phyloP scores from a whole-genome alignment of 371 early-diverging fungal species.

The Apophysomyces elegans region DNA sequence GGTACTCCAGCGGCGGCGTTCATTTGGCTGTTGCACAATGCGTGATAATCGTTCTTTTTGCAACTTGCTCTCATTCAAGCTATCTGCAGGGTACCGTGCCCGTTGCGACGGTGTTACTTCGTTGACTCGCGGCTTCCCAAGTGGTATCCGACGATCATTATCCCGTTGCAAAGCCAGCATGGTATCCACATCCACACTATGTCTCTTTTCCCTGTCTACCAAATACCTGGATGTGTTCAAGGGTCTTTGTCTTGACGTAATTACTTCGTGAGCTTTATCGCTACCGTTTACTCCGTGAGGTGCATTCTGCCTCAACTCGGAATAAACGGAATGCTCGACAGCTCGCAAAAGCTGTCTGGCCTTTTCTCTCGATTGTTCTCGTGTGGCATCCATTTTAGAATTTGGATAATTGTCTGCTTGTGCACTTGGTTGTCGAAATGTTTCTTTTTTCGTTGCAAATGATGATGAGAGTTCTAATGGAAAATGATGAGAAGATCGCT shows the following conservation, averaged over 20 bases:
- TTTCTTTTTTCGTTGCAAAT: too few species aligned
- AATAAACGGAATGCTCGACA: constrained; percentile 16
- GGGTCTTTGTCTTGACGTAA: not conserved
- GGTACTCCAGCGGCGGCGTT: constrained; percentile 15
- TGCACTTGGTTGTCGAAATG: too few species aligned
- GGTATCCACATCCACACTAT: constrained; percentile 19
- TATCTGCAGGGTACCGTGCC: not conserved
- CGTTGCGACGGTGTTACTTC: constrained; percentile 6
- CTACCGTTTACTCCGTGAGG: not conserved
- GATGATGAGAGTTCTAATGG: too few species aligned
- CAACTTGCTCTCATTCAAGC: not conserved
- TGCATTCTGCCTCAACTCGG: constrained; percentile 4
- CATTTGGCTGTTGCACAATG: not conserved
- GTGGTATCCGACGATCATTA: constrained; percentile 21
- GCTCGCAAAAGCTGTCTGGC: constrained; percentile 16
- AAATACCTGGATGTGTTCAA: not conserved
- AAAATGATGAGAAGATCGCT: too few species aligned
- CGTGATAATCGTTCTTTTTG: not conserved
- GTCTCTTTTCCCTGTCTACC: constrained; percentile 12
- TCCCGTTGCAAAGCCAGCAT: constrained; percentile 20
- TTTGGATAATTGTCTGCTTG: not conserved
- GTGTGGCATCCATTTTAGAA: not conserved
- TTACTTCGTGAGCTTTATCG: not conserved
- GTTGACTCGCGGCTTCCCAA: constrained; percentile 17
- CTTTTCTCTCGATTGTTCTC: constrained; percentile 16